Evolutionary conservation across 176 grass and related monocot genomes (phyloP).

Genomic region (Oryza glumipatula): DNA sequence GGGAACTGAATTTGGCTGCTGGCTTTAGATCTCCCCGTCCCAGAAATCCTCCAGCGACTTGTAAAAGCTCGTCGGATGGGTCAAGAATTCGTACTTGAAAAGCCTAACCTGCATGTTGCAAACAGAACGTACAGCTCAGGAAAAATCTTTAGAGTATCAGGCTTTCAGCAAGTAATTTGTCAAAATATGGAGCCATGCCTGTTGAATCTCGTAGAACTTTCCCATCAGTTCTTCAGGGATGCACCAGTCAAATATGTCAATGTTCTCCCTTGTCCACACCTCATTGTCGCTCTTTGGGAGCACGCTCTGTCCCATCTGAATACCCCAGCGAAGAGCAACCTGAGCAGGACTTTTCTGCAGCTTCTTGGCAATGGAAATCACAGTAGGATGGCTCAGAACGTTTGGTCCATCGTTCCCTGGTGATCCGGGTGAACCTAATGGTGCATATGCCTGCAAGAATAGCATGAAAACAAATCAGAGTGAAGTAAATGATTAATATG

Average conservation of each 20-base stretch:
- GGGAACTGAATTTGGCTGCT: background rate
- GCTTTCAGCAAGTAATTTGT: background rate
- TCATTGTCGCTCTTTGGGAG: conserved; percentile 53
- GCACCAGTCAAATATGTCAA: conserved; percentile 49
- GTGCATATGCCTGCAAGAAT: conserved; percentile 50
- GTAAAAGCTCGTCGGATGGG: conserved; percentile 47
- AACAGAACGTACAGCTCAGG: background rate
- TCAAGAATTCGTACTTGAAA: conserved; percentile 35
- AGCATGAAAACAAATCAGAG: background rate
- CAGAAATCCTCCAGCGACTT: conserved; percentile 46
- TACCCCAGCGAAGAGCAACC: conserved; percentile 46
- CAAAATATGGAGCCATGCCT: conserved; percentile 17
- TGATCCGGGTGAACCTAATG: conserved; percentile 53
- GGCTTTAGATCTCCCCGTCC: conserved; percentile 46
- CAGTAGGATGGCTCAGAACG: conserved; percentile 32
- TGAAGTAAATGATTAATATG: background rate
- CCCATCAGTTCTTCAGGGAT: conserved; percentile 44
- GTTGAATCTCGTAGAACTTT: conserved; percentile 34
- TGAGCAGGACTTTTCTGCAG: conserved; percentile 41
- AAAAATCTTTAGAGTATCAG: background rate
- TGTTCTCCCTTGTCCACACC: conserved; percentile 44
- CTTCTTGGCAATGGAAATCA: conserved; percentile 40
- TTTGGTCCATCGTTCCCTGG: conserved; percentile 30
- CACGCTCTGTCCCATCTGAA: conserved; percentile 57
- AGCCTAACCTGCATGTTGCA: conserved; percentile 45